Conservation (phyloP, 1,139 yeast genomes). For the Kurtzmaniella quercitrusa region DNA sequence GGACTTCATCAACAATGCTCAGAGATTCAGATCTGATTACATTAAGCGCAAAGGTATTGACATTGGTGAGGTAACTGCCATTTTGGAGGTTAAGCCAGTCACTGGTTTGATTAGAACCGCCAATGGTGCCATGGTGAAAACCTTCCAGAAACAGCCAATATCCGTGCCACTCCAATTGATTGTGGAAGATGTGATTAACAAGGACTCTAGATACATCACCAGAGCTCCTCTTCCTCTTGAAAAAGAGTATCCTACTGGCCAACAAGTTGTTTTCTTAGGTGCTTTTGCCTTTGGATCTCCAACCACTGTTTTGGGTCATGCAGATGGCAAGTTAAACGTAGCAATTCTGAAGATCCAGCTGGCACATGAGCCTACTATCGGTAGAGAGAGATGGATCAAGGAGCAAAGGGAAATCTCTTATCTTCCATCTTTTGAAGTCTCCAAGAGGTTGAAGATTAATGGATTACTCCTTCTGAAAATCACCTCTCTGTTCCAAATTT, state of each 20-base stretch:
- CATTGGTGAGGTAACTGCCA: constrained; percentile 48
- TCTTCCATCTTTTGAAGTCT: constrained; percentile 63
- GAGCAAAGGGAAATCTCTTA: constrained; percentile 59
- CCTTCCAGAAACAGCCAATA: constrained; percentile 50
- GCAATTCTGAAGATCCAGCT: constrained; percentile 45
- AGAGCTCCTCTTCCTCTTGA: constrained; percentile 74
- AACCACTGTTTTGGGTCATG: constrained; percentile 65
- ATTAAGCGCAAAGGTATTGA: constrained; percentile 54
- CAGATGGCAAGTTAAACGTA: constrained; percentile 51
- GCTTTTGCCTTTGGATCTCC: constrained; percentile 87
- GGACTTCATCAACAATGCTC: constrained; percentile 31
- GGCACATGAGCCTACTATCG: constrained; percentile 58
- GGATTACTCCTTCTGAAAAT: constrained; percentile 71
- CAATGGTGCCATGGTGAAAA: constrained; percentile 76
- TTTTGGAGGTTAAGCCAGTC: constrained; percentile 71
- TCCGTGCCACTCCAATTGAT: constrained; percentile 72
- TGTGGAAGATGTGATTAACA: constrained; percentile 69
- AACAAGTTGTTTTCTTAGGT: constrained; percentile 79
- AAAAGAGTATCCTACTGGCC: constrained; percentile 73
- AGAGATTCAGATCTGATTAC: constrained; percentile 32
- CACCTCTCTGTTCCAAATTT: constrained; percentile 68
- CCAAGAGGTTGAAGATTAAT: constrained; percentile 53
- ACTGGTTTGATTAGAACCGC: constrained; percentile 68
- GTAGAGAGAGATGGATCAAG: constrained; percentile 50
- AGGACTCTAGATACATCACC: constrained; percentile 70